A percentile compares a stretch with the other conserved stretches of the same genome.
Evolutionary conservation across 495 filamentous ascomycete species (phyloP).

Genomic region (Pyrenula aspistea): DNA sequence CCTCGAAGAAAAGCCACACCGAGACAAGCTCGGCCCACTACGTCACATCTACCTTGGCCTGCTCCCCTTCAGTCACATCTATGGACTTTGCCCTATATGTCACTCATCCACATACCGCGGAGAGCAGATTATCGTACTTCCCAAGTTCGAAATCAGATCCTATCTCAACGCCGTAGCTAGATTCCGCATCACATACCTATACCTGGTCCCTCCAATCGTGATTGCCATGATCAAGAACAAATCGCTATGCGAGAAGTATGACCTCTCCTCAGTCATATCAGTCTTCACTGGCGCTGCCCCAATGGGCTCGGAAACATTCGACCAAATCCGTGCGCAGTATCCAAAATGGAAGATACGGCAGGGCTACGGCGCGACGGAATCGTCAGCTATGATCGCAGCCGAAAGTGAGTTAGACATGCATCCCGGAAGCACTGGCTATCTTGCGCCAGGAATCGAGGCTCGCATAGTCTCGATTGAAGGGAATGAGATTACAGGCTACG

Average conservation of each 20-base stretch:
- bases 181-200: conserved; percentile 60
- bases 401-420: conserved; percentile 55
- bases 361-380: conserved; percentile 83
- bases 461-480: conserved; percentile 65
- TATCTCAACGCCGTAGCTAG: conserved; percentile 57
- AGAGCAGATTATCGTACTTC: conserved; percentile 67
- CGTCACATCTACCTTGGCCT: conserved; percentile 48
- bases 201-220: conserved; percentile 76
- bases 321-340: conserved; percentile 50
- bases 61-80: conserved; percentile 80
- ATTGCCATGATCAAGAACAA: conserved; percentile 64
- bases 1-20: conserved; percentile 38
- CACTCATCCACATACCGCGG: conserved; percentile 61
- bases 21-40: conserved; percentile 22
- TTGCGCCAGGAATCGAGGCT: conserved; percentile 54
- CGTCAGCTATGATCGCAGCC: conserved; percentile 57
- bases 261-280: conserved; percentile 54
- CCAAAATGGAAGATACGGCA: conserved; percentile 60
- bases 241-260: conserved; percentile 51
- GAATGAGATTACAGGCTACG: conserved; percentile 60
- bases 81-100: conserved; percentile 65
- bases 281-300: conserved; percentile 80
- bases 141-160: conserved; percentile 65
- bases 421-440: conserved; percentile 60
- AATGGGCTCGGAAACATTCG: conserved; percentile 64